Evolutionary conservation across 495 filamentous ascomycete species (phyloP).

Genomic region (Annulohypoxylon bovei): DNA sequence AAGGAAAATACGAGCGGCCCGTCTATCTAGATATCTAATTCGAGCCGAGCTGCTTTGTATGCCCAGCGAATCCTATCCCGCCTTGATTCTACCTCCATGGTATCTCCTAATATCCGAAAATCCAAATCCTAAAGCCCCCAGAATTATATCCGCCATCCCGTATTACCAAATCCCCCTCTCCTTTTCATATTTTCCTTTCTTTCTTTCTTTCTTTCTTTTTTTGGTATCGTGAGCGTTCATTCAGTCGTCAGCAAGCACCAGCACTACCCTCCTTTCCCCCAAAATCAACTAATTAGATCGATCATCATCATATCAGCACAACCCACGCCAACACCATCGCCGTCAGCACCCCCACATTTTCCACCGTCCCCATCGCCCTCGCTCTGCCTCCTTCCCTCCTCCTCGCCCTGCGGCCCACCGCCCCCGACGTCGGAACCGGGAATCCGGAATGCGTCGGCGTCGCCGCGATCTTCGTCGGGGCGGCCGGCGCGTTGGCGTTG

Average conservation of each 20-base stretch:
- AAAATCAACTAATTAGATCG: neutral
- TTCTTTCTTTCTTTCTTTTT: neutral
- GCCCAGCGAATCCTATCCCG: neutral
- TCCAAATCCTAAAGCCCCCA: neutral
- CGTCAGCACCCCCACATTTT: neutral
- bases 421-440: constrained; percentile 9
- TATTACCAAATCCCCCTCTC: neutral
- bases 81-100: neutral
- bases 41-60: neutral
- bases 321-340: constrained; percentile 7
- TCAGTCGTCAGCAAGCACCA: constrained; percentile 9
- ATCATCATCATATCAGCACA: constrained; percentile 5
- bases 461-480: neutral
- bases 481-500: neutral
- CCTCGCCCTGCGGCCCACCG: neutral
- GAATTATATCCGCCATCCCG: neutral
- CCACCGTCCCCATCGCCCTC: neutral
- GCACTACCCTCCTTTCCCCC: neutral
- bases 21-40: neutral
- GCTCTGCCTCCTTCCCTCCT: too few species aligned
- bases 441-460: neutral
- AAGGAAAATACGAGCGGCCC: neutral
- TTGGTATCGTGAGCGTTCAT: constrained; percentile 6
- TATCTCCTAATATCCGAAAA: neutral
- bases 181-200: neutral